phyloP scores from a whole-genome alignment of 139 green algal genomes.

The Monoraphidium neglectum region DNA sequence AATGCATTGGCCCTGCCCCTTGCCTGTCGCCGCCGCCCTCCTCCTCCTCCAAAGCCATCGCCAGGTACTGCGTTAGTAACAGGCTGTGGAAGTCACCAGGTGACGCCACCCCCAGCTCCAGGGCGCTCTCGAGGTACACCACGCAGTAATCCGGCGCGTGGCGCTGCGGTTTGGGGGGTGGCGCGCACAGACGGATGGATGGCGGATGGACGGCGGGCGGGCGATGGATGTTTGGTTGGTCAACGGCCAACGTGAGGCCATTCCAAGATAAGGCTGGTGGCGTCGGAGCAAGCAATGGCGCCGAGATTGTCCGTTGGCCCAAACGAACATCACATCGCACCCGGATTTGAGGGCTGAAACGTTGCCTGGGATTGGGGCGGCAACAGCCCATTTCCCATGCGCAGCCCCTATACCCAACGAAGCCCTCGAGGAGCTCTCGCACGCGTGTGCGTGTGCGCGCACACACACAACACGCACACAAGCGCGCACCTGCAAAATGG shows the following conservation, averaged over 20 bases:
- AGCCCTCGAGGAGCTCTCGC: neutral
- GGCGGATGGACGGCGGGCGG: neutral
- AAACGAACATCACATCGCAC: no score
- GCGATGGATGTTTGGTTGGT: neutral
- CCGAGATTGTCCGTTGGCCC: no score
- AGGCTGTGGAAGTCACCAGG: constrained; percentile 67
- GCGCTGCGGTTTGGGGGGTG: constrained; percentile 2
- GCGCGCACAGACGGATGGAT: neutral
- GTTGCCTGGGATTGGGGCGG: no score
- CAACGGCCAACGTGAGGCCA: neutral
- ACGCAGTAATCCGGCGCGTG: constrained; percentile 42
- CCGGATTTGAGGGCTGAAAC: no score
- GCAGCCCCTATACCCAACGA: neutral
- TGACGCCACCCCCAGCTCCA: constrained; percentile 57
- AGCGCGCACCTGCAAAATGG: constrained; percentile 53
- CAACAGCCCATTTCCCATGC: no score
- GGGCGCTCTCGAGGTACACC: constrained; percentile 75
- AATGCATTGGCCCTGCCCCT: no score
- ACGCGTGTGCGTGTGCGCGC: neutral
- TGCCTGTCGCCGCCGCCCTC: constrained; percentile 9
- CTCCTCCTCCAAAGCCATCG: constrained; percentile 39
- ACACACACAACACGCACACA: neutral
- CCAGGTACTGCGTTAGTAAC: constrained; percentile 80
- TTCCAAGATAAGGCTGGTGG: constrained; percentile 35
- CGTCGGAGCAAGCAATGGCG: neutral